Base-by-base conservation (phyloP, 2,329 filamentous ascomycete species). In the Pseudogymnoascus verrucosus region DNA sequence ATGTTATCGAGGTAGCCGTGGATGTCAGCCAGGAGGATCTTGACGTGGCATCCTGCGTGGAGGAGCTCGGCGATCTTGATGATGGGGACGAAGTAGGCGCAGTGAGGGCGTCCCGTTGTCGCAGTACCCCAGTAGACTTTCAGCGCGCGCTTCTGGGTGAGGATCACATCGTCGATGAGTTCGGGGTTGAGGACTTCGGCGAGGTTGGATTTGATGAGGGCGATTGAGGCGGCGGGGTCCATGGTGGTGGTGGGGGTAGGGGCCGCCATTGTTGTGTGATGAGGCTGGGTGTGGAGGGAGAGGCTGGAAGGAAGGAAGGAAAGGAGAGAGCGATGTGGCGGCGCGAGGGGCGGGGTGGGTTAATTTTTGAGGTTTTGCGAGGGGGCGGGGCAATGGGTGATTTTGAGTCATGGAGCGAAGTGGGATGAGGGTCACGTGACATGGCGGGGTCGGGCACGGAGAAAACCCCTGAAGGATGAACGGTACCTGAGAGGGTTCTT, bases 1-100 rank as follows among this genome's bases (percentile, higher is more conserved):
- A 90, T 82, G 76, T 90, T 90, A 78, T 91, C 89, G 70, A 93
- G 86, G 77, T 91, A 91, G 69, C 86, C 90, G 64, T 89, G 87
- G 51, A 90, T 83, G 68, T 90, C 86, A 23, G 75, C 88, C 65
- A 95, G 85, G 37, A 96, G 85, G 65, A 96, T 83, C 63, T 85
- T 90, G 65, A 96, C 86, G 65, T 92, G 84, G 78, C 91, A 96
- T 39, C 89, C 92, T 31, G 93, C 92, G 37, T 85, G 83, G 36
- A 97, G 85, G 71, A 96, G 86, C 74, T 97, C 89, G 40, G 91
- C 92, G 67, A 97, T 89, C 77, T 97, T 97, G 73, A 96, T 85
- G 70, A 89, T 88, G 5, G 92, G 88, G 8, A 95, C 89, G 67
- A 96, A 90, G 82, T 96, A 96, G 69, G 91, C 93, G 74, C 86